phyloP scores from a whole-genome alignment of 306 rosid genomes.

The Malus sieversii region DNA sequence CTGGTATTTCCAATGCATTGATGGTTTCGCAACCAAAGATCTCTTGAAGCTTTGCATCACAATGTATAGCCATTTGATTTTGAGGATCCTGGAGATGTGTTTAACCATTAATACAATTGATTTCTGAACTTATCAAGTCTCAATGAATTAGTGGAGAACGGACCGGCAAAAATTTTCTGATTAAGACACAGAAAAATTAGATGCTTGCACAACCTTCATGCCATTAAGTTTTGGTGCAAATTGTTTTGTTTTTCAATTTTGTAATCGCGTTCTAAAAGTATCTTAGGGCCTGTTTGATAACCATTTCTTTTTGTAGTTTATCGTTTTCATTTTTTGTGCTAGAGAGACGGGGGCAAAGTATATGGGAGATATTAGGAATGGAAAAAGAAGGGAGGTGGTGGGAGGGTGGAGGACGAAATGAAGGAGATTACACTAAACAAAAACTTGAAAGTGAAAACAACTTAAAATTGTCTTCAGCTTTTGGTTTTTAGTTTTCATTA shows the following conservation, averaged over 20 bases:
- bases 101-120: slow-evolving; percentile 11
- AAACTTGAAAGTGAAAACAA: no score
- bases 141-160: background rate
- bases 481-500: no score
- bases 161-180: background rate
- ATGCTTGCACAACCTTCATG: background rate
- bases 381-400: no score
- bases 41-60: slow-evolving; percentile 74
- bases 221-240: background rate
- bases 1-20: slow-evolving; percentile 65
- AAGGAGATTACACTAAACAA: no score
- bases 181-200: background rate
- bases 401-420: no score
- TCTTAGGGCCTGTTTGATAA: background rate
- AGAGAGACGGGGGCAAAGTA: no score
- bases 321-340: no score
- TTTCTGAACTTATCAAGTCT: background rate
- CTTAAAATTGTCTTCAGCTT: no score
- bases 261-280: background rate
- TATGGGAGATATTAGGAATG: no score
- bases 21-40: slow-evolving; percentile 77
- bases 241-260: no score
- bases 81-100: slow-evolving; percentile 56
- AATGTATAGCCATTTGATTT: slow-evolving; percentile 58
- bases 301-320: no score